Percentiles rank a stretch among this genome's conserved stretches.
Conservation (phyloP, 2,329 filamentous ascomycete species). For the Penicillium sp. region DNA sequence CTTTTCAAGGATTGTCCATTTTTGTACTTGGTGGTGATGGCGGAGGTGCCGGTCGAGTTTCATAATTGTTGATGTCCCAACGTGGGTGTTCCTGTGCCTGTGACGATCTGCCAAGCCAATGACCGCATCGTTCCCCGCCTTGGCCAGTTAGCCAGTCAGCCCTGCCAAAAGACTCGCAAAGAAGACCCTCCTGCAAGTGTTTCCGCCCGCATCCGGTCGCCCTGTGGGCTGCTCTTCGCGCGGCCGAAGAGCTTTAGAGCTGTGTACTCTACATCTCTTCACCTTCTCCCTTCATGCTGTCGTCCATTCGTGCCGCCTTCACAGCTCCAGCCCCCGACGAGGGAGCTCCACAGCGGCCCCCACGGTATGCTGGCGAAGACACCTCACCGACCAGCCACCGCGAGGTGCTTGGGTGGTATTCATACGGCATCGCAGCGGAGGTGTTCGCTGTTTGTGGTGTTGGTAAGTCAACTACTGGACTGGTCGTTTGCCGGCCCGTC, state of each 20-base stretch:
- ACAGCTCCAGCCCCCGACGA: conserved; percentile 17
- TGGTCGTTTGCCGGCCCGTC: not conserved
- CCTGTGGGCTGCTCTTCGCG: not conserved
- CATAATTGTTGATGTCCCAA: too few species aligned
- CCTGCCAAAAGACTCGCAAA: not conserved
- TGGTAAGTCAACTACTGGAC: conserved; percentile 43
- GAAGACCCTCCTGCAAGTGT: not conserved
- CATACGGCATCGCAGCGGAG: conserved; percentile 91
- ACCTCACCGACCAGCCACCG: conserved; percentile 76
- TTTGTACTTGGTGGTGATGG: not conserved
- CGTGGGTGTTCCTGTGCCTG: not conserved
- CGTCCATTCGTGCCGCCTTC: conserved; percentile 21
- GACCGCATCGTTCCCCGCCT: not conserved
- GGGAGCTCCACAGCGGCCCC: conserved; percentile 32
- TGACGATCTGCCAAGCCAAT: not conserved
- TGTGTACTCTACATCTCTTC: not conserved
- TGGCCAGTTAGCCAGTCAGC: not conserved
- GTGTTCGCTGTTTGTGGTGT: conserved; percentile 88
- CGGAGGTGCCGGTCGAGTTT: not conserved
- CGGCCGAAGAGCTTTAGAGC: not conserved
- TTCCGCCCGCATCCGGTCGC: conserved; percentile 20
- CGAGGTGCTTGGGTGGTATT: conserved; percentile 88
- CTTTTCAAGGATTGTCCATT: not conserved
- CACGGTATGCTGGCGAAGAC: conserved; percentile 77
- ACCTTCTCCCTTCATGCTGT: conserved; percentile 20